These are phyloP conservation scores for Cytospora mali DNA, from an alignment of 2,329 filamentous ascomycete genomes.

Conservation along the genomic window DNA sequence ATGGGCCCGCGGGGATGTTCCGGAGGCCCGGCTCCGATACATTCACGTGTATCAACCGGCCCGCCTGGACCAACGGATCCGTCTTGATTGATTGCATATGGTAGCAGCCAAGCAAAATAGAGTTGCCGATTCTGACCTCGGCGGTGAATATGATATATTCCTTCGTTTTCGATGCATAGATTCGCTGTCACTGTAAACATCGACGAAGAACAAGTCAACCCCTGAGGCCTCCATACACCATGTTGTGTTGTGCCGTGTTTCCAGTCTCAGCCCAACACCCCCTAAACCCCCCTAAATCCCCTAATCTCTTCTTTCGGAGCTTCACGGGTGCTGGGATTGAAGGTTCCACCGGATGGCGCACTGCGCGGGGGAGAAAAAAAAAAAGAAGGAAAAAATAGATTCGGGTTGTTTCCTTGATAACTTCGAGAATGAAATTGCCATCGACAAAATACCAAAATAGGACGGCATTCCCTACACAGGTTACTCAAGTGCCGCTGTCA, in stretches of 20 bases:
- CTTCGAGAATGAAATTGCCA: background rate
- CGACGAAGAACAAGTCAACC: background rate
- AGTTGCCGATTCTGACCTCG: background rate
- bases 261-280: background rate
- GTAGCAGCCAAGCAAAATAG: background rate
- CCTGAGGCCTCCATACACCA: background rate
- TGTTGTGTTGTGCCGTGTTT: background rate
- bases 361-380: too few relatives aligned
- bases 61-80: too few relatives aligned
- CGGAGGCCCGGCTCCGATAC: background rate
- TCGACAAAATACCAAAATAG: background rate
- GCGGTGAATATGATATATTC: background rate
- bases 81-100: too few relatives aligned
- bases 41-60: background rate
- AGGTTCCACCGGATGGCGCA: background rate
- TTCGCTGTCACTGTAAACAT: background rate
- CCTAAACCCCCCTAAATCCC: too few relatives aligned
- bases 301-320: background rate
- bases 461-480: background rate
- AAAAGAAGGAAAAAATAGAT: too few relatives aligned
- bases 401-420: too few relatives aligned
- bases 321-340: background rate
- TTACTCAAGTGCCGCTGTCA: background rate
- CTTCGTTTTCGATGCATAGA: background rate
- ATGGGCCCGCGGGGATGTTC: background rate